Evolutionary conservation across 306 rosid species (phyloP), one percentile per base, ranked within the genome.

Genomic region (Cyclanthera cordifolia): DNA sequence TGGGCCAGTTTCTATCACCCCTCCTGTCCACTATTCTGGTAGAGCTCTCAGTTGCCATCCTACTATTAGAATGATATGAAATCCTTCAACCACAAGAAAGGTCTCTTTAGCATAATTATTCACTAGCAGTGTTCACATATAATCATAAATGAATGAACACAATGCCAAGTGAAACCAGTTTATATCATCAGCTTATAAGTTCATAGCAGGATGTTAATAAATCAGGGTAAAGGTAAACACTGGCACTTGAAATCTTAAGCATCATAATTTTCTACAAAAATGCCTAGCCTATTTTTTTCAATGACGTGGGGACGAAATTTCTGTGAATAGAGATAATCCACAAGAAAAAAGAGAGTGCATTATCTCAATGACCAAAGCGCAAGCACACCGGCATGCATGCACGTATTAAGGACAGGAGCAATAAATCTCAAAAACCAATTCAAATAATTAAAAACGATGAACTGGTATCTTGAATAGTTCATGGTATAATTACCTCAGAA

Each of bases 31-130:
- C 86, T 70, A 79, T 79, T 82, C 84, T 84, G 78, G 75, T 58
- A 63, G 82, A 78, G 73, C 82, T 79, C 77, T 86, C 88, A 1
- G 85, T 82, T 17, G 81, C 82, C 87, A 84, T 81, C 73, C 79
- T 45, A 56, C 64, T 56, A 17, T 19, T 17, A 72, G 11, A 67
- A 51, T 25, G 39, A n/a, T 64, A 6, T 6, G 67, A 20, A 21
- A 16, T 60, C 49, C 67, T 60, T 37, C 9, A 45, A 60, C 20
- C 20, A 37, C 39, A 54, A 56, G 25, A 52, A 32, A 28, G 34
- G 6, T n/a, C 46, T 28, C 47, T 32, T 57, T 57, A 25, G 34
- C 13, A 70, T 25, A 74, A 54, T 30, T 46, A 20, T 65, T 37
- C 16, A 23, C 24, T 67, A 56, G n/a, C 69, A 43, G 32, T 45